phyloP scores from a whole-genome alignment of 768 basidiomycete species.

The Tulasnella sp. region DNA sequence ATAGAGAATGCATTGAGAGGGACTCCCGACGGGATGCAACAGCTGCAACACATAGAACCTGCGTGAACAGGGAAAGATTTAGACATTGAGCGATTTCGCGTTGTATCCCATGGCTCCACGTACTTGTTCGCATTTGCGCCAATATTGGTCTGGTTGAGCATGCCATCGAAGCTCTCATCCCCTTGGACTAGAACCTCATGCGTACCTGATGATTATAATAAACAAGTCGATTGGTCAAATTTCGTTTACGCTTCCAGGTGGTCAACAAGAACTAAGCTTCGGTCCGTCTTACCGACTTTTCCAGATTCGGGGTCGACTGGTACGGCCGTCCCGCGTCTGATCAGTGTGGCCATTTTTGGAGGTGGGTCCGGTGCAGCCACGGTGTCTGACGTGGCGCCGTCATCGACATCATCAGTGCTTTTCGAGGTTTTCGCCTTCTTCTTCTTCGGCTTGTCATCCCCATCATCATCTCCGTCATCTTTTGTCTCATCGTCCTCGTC shows the following conservation, averaged over 20 bases:
- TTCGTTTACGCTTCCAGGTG: no score
- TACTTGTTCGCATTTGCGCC: constrained; percentile 17
- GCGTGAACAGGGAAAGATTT: neutral
- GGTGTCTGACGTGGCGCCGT: no score
- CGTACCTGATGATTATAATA: constrained; percentile 8
- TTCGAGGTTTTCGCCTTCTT: constrained; percentile 10
- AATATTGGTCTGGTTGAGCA: constrained; percentile 20
- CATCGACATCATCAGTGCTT: neutral
- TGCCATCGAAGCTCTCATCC: constrained; percentile 18
- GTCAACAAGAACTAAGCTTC: no score
- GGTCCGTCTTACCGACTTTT: constrained; percentile 11
- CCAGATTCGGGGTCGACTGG: constrained; percentile 19
- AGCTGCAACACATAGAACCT: constrained; percentile 20
- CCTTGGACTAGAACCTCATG: constrained; percentile 17
- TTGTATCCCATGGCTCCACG: neutral
- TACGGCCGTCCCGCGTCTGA: constrained; percentile 17
- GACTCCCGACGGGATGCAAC: constrained; percentile 15
- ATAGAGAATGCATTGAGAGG: constrained; percentile 1
- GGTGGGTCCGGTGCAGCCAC: constrained; percentile 2
- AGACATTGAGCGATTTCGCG: neutral
- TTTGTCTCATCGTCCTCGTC: neutral
- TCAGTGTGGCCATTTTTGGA: constrained; percentile 16
- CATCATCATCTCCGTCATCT: constrained; percentile 7
- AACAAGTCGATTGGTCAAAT: neutral
- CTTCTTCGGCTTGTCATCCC: constrained; percentile 4